Conservation (phyloP, 1,284 basidiomycete species). For the Cystobasidiaceae sp. region DNA sequence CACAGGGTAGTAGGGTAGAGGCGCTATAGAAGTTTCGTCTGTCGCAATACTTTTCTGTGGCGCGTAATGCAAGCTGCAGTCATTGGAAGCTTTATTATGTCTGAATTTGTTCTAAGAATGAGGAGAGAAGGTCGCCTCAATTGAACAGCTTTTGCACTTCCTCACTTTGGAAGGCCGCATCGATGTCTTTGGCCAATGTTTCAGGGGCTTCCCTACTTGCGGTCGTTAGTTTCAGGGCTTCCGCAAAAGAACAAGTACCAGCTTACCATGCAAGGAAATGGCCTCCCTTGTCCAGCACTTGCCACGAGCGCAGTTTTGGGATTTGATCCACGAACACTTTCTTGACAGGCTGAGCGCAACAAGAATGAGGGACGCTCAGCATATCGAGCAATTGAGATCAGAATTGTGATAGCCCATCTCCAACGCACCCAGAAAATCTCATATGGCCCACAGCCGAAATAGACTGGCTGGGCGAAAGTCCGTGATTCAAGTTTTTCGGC, state of each 20-base stretch:
- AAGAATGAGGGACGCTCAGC: neutral
- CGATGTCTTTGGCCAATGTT: constrained; percentile 25
- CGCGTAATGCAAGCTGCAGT: no score
- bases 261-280: constrained; percentile 23
- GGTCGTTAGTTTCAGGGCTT: neutral
- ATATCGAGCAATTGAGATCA: no score
- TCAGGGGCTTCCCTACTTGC: constrained; percentile 18
- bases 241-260: neutral
- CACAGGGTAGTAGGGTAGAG: constrained; percentile 17
- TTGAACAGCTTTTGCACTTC: constrained; percentile 3
- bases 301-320: constrained; percentile 10
- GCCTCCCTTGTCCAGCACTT: constrained; percentile 26
- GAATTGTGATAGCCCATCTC: neutral
- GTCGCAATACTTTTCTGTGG: no score
- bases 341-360: constrained; percentile 4
- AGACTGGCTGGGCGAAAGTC: constrained; percentile 19
- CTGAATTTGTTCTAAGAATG: no score
- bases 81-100: no score
- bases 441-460: constrained; percentile 18
- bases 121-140: no score
- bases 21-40: neutral
- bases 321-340: constrained; percentile 16
- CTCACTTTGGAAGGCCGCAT: constrained; percentile 5
- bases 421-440: constrained; percentile 26
- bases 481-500: neutral